Evolutionary conservation across 129 eudicot species (phyloP).

Genomic region (Pulicaria dysenterica): DNA sequence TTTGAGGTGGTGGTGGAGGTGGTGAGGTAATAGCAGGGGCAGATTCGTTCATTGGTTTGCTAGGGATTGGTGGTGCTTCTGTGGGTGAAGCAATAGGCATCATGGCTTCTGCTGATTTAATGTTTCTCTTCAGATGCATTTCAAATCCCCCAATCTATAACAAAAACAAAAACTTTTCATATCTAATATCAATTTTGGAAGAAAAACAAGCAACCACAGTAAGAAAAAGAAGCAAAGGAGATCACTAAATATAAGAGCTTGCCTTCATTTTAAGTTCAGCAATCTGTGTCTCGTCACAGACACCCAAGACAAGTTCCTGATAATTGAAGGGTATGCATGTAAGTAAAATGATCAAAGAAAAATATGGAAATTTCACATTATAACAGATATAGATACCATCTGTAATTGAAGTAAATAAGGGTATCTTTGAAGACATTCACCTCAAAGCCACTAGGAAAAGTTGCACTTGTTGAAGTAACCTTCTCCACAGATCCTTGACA

Average conservation of each 20-base stretch:
- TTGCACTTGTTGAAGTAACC: slow-evolving; percentile 37
- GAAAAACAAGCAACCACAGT: background rate
- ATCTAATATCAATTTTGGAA: background rate
- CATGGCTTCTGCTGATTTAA: slow-evolving; percentile 50
- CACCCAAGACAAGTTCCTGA: slow-evolving; percentile 73
- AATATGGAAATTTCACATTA: background rate
- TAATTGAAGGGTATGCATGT: slow-evolving; percentile 12
- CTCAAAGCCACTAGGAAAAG: slow-evolving; percentile 85
- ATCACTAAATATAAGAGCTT: slow-evolving; percentile 1
- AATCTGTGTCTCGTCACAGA: slow-evolving; percentile 86
- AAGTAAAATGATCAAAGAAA: slow-evolving; percentile 13
- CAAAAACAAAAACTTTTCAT: background rate
- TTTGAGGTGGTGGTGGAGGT: slow-evolving; percentile 50
- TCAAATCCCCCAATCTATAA: slow-evolving; percentile 83
- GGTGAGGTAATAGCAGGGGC: slow-evolving; percentile 46
- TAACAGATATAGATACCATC: background rate
- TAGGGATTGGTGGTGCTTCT: slow-evolving; percentile 61
- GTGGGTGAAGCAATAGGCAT: slow-evolving; percentile 49
- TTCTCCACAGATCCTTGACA: slow-evolving; percentile 56
- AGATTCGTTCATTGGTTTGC: slow-evolving; percentile 55
- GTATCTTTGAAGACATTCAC: slow-evolving; percentile 35
- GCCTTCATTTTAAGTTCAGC: slow-evolving; percentile 93
- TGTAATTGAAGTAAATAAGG: background rate
- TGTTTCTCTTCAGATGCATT: slow-evolving; percentile 85
- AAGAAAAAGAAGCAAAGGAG: slow-evolving; percentile 1